These are phyloP conservation scores for Ceriops tagal DNA, from an alignment of 345 rosid species.

Conservation along the genomic window DNA sequence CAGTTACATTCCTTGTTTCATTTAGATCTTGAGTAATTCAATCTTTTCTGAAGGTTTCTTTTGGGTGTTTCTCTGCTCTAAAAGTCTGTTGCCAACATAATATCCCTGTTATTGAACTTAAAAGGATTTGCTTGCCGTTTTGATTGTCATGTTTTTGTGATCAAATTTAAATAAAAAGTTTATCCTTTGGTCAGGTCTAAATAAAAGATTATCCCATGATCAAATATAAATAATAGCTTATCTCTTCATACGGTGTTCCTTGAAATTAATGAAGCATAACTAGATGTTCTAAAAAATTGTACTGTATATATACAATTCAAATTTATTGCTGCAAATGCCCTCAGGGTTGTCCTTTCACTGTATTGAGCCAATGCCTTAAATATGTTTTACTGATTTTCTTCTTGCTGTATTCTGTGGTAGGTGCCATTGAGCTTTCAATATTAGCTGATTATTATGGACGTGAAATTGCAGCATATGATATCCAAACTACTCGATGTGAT, in stretches of 20 bases:
- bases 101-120: too few species aligned
- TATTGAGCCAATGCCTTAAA: neutral
- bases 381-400: conserved; percentile 10
- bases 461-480: conserved; percentile 90
- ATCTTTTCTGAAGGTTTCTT: neutral
- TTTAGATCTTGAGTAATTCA: too few species aligned
- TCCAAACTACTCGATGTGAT: conserved; percentile 84
- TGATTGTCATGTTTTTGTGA: too few species aligned
- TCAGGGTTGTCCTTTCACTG: neutral
- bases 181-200: too few species aligned
- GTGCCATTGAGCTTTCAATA: conserved; percentile 96
- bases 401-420: conserved; percentile 29
- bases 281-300: too few species aligned
- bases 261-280: too few species aligned
- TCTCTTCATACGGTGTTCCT: too few species aligned
- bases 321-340: neutral
- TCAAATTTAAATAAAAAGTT: too few species aligned
- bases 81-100: neutral
- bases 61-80: neutral
- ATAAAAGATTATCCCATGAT: too few species aligned
- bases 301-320: neutral
- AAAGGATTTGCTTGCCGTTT: too few species aligned
- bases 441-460: conserved; percentile 75
- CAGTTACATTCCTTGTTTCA: neutral
- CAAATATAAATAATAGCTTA: too few species aligned